Percentiles rank a stretch among this genome's conserved stretches.
These are phyloP conservation scores for Iris macrosiphon DNA, from an alignment of 106 monocot genomes.

Conservation along the genomic window DNA sequence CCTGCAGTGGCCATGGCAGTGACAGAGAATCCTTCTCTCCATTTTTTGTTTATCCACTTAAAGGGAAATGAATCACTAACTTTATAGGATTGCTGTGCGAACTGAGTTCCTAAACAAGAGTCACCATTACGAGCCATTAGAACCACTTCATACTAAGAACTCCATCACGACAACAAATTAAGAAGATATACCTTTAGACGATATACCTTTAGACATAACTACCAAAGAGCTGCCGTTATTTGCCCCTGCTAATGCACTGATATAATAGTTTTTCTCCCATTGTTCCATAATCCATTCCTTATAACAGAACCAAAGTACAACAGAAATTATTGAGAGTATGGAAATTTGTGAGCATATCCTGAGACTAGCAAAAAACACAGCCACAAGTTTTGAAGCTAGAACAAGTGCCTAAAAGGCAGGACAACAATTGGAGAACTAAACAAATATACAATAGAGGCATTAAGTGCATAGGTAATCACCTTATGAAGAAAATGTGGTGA, in stretches of 20 bases:
- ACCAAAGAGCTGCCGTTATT: constrained; percentile 75
- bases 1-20: constrained; percentile 89
- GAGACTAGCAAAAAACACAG: neutral
- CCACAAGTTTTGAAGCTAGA: neutral
- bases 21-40: constrained; percentile 81
- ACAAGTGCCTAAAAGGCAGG: neutral
- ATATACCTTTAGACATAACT: constrained; percentile 80
- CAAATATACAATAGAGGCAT: neutral
- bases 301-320: neutral
- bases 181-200: constrained; percentile 45
- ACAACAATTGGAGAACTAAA: neutral
- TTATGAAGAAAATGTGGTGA: constrained; percentile 86
- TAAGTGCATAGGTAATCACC: constrained; percentile 17
- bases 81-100: constrained; percentile 85
- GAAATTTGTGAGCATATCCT: neutral
- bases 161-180: constrained; percentile 1
- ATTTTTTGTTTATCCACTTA: constrained; percentile 96
- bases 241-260: constrained; percentile 73
- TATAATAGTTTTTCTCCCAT: constrained; percentile 90
- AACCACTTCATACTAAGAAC: neutral
- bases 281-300: constrained; percentile 96
- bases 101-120: constrained; percentile 47
- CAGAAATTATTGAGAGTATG: neutral
- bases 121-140: constrained; percentile 5
- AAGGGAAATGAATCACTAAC: constrained; percentile 87